Base-by-base conservation (phyloP, 345 rosid species). In the Boechera retrofracta region DNA sequence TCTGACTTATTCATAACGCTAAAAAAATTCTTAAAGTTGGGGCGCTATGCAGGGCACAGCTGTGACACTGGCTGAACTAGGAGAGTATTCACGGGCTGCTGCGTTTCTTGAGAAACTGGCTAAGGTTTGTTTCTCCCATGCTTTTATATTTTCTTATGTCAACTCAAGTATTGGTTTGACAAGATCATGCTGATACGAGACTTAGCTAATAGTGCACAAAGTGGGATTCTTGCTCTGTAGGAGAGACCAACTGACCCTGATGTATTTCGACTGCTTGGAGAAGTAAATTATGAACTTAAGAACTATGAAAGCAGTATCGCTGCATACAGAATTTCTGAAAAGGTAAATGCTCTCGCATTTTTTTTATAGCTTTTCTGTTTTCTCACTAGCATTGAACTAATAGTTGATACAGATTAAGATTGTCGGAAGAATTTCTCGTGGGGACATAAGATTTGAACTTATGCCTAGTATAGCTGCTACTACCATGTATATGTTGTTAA, bases 301-400 rank as follows among this genome's bases (percentile, higher is more conserved):
- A 97, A 92, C 84, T 94, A 87, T 82, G 95, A 88, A 41, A 95
- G 98, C 63, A 94, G 98, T 83, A 86, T 75, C 66, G 87, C 88
- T 77, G 95, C 98, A 24, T 94, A 88, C 81, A 90, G 55, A 81
- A 79, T 74, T 60, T 85, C 98, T 38, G 77, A 76, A 36, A 83
- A 49, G 98, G 98, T 93, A 60, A 24, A 33, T 69, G 73, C 53
- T 45, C 60, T 24, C 38, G 24, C 24, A 1, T 21, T 21, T 13
- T 16, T 35, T 42, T 15, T 16, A 2, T 29, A 32, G 28, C 51
- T 21, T 47, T n/a, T 31, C 32, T 31, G 32, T 31, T 31, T 31
- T 67, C 12, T 58, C 39, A 33, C 59, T 48, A 60, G 41, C 12
- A 36, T 2, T 28, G 48, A 58, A 42, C 42, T 69, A n/a, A 39